Percentiles rank a stretch among this genome's conserved stretches.
Conservation (phyloP, 1,284 basidiomycete species). For the Malassezia slooffiae region DNA sequence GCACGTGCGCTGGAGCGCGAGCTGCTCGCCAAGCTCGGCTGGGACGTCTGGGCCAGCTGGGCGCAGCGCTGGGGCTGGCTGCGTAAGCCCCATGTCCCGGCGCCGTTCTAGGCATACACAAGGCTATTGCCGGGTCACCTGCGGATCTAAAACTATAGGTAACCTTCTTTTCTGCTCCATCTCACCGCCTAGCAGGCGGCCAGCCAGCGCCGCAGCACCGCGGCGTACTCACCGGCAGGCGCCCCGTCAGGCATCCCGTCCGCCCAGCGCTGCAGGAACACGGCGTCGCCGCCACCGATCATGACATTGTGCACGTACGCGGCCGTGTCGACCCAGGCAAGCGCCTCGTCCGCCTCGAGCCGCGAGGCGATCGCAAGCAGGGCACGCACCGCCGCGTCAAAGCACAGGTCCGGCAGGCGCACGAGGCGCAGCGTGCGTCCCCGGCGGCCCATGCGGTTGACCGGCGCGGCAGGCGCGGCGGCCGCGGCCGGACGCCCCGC, state of each 20-base stretch:
- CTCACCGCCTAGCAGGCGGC: no score
- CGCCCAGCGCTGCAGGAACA: slow-evolving; percentile 33
- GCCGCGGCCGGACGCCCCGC: not conserved
- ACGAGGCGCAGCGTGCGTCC: no score
- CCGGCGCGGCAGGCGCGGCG: not conserved
- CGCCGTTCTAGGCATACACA: slow-evolving; percentile 7
- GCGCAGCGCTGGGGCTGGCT: slow-evolving; percentile 11
- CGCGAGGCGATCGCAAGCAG: slow-evolving; percentile 3
- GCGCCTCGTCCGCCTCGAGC: slow-evolving; percentile 2
- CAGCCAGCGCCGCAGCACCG: no score
- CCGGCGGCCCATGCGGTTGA: slow-evolving; percentile 5
- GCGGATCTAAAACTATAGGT: no score
- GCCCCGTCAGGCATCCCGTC: slow-evolving; percentile 7
- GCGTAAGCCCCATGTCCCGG: not conserved
- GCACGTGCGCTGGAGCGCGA: slow-evolving; percentile 22
- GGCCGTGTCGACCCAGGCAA: slow-evolving; percentile 25
- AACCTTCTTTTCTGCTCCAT: no score
- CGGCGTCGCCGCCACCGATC: slow-evolving; percentile 31
- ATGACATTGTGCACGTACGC: slow-evolving; percentile 31
- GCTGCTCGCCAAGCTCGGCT: slow-evolving; percentile 22
- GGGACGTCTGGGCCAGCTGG: slow-evolving; percentile 20
- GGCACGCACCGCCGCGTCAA: slow-evolving; percentile 28
- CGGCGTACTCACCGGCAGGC: no score
- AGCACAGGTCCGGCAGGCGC: slow-evolving; percentile 27
- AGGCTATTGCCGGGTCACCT: no score